Evolutionary conservation across 768 basidiomycete species (phyloP), one percentile per base, ranked within the genome.

Genomic region (Phylloporus arenicola): DNA sequence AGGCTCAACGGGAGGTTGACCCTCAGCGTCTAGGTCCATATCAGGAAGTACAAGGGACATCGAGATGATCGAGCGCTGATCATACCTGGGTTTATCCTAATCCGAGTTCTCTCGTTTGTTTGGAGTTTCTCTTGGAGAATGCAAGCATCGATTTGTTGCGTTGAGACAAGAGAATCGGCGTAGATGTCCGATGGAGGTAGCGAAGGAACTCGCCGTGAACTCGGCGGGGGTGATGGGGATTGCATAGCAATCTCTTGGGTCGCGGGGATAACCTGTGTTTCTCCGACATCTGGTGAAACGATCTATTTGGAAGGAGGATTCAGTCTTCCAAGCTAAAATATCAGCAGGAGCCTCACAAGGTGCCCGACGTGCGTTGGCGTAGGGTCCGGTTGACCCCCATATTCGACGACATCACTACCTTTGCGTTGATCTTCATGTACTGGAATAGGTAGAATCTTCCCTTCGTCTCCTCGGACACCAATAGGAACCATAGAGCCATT

Each of bases 401-500:
- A 84, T 47, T 74, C 72, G 20, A 54, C 50, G 9, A 54, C 27
- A 27, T 40, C 43, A 19, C 44, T 37, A 24, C 50, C 37, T 24
- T 51, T 51, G 13, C 37, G 40, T 24, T 50, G 45, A 22, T 54
- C 50, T 29, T 57, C 56, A 16, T 61, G 68, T 16, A 54, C 52
- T n/a, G 69, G 68, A 41, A 68, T 67, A 6, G 79, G 72, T n/a
- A 75, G 69, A 38, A 88, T 77, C 1, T 62, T 56, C 3, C 86
- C 86, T 16, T 73, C 72, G 19, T 76, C 72, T 54, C 77, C 77
- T 52, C 82, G 71, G 12, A 86, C 56, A 11, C 87, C 87, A 24
- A 84, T 64, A 3, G 83, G 84, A 24, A 68, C 62, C 48, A 62
- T 57, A 11, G 48, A 48, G 17, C 47, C 52, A 11, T 45, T 47